Evolutionary conservation across 257 asterid genomes (phyloP).

Genomic region (Agastache rugosa): DNA sequence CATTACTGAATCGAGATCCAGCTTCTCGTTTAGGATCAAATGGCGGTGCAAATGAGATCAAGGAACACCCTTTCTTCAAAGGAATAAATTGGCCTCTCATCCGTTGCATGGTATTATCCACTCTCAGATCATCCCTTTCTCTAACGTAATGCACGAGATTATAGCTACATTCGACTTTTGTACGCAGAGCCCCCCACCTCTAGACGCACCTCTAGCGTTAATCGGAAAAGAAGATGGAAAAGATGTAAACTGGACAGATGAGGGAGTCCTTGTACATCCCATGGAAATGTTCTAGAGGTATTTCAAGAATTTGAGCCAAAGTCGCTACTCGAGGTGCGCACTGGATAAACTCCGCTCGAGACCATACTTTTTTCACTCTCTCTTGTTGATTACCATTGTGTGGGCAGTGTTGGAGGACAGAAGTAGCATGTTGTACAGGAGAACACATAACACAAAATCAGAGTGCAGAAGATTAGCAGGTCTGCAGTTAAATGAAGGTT

Average conservation of each 20-base stretch:
- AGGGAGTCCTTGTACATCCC: constrained; percentile 74
- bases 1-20: constrained; percentile 82
- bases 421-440: constrained; percentile 27
- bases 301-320: neutral
- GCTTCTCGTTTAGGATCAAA: constrained; percentile 82
- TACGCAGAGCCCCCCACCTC: constrained; percentile 81
- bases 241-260: constrained; percentile 74
- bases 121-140: constrained; percentile 3
- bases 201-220: constrained; percentile 73
- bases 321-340: no score
- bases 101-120: constrained; percentile 77
- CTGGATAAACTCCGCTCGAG: no score
- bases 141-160: neutral
- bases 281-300: constrained; percentile 76
- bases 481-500: constrained; percentile 10
- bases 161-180: neutral
- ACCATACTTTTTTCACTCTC: no score
- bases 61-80: constrained; percentile 83
- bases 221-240: constrained; percentile 71
- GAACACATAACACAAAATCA: no score
- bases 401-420: neutral
- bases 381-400: neutral
- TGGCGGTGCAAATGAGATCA: constrained; percentile 89
- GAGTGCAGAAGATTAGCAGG: neutral
- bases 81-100: constrained; percentile 92